Conservation (phyloP, 306 rosid genomes). For the Mimosa bimucronata region DNA sequence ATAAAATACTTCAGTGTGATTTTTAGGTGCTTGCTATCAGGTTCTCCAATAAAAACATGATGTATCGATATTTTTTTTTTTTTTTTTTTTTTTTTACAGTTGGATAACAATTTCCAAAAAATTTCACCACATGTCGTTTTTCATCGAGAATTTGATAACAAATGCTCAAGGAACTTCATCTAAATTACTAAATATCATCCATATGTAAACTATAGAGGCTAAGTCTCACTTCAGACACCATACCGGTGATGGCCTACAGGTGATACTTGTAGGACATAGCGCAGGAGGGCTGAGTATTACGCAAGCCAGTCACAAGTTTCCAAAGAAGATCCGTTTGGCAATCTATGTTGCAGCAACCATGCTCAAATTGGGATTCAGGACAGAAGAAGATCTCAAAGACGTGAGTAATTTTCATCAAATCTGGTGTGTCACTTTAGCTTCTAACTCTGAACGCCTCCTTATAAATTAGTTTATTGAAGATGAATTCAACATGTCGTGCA, state of each 20-base stretch:
- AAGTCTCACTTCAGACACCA: not conserved
- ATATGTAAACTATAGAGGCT: not conserved
- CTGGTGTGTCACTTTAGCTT: conserved; percentile 22
- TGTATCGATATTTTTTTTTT: too few relatives aligned
- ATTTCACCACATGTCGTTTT: not conserved
- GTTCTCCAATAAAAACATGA: not conserved
- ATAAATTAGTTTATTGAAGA: not conserved
- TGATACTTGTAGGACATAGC: conserved; percentile 88
- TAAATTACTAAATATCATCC: not conserved
- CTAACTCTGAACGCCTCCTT: not conserved
- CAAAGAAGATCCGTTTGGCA: conserved; percentile 66
- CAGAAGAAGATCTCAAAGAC: conserved; percentile 68
- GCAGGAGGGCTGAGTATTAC: conserved; percentile 92
- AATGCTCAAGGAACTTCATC: not conserved
- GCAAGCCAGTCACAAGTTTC: conserved; percentile 66
- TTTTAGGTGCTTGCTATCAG: not conserved
- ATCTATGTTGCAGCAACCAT: conserved; percentile 92
- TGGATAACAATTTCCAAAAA: too few relatives aligned
- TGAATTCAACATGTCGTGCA: not conserved
- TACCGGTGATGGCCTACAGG: conserved; percentile 45
- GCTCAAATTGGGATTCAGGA: conserved; percentile 64
- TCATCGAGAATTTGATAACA: not conserved
- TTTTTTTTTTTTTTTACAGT: too few relatives aligned
- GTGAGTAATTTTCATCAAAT: conserved; percentile 44
- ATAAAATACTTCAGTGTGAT: not conserved